A percentile compares a stretch with the other conserved stretches of the same genome.
Evolutionary conservation across 2,329 filamentous ascomycete species (phyloP).

Genomic region (Neonectria neomacrospora): DNA sequence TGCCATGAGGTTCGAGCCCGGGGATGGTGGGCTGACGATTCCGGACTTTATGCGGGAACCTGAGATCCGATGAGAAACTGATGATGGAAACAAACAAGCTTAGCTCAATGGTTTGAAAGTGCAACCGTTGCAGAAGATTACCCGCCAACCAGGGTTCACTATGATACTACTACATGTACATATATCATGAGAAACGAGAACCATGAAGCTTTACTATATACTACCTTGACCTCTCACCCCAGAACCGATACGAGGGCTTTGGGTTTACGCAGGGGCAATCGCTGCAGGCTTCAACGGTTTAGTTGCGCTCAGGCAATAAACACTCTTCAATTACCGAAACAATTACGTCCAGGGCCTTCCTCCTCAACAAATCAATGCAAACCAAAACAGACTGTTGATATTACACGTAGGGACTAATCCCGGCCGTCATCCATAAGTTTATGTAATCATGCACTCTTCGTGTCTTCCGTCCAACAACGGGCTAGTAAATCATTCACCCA

Average conservation of each 20-base stretch:
- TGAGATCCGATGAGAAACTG: slow-evolving; percentile 48
- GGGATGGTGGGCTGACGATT: slow-evolving; percentile 50
- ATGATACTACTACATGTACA: neutral
- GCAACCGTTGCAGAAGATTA: neutral
- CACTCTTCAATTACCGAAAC: slow-evolving; percentile 1
- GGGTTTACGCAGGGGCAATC: neutral
- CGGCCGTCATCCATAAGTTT: slow-evolving; percentile 22
- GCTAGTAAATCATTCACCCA: neutral
- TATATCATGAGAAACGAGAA: slow-evolving; percentile 23
- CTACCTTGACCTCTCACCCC: neutral
- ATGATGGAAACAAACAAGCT: neutral
- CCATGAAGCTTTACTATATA: slow-evolving; percentile 11
- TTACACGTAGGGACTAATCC: slow-evolving; percentile 26
- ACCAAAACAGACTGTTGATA: slow-evolving; percentile 21
- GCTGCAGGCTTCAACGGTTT: neutral
- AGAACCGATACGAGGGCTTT: neutral
- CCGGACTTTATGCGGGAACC: slow-evolving; percentile 58
- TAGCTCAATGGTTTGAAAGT: slow-evolving; percentile 23
- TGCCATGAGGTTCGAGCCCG: slow-evolving; percentile 46
- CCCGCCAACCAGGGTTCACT: neutral
- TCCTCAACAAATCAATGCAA: slow-evolving; percentile 8
- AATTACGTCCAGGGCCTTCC: slow-evolving; percentile 7
- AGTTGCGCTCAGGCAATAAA: neutral
- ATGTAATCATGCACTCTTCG: slow-evolving; percentile 13
- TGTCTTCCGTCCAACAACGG: slow-evolving; percentile 1